Evolutionary conservation across 2,329 filamentous ascomycete genomes (phyloP).

Genomic region (Fusarium veterinarium): DNA sequence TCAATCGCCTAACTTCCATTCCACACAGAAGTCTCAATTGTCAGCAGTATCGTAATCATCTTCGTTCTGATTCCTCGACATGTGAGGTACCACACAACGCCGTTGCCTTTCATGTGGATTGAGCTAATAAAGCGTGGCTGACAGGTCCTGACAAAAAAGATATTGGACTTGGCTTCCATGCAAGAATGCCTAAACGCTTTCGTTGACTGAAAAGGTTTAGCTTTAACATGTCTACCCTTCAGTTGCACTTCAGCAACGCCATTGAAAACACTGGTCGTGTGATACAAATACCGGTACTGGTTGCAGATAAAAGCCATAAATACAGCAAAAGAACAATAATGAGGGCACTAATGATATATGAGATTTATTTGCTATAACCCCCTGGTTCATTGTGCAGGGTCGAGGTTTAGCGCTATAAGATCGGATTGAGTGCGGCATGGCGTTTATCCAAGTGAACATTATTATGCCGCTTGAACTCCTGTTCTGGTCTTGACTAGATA

Average conservation of each 20-base stretch:
- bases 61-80: slow-evolving; percentile 35
- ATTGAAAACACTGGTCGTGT: slow-evolving; percentile 20
- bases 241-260: background rate
- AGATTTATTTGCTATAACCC: too few species aligned
- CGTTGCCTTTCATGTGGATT: slow-evolving; percentile 24
- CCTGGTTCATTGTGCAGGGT: too few species aligned
- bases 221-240: background rate
- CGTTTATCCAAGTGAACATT: too few species aligned
- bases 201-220: background rate
- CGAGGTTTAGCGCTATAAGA: too few species aligned
- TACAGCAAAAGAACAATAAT: background rate
- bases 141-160: slow-evolving; percentile 3
- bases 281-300: background rate
- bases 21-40: slow-evolving; percentile 32
- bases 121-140: slow-evolving; percentile 15
- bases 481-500: background rate
- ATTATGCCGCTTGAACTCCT: background rate
- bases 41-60: slow-evolving; percentile 35
- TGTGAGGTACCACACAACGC: slow-evolving; percentile 1
- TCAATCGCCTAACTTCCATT: slow-evolving; percentile 34
- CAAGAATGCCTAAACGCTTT: background rate
- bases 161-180: slow-evolving; percentile 10
- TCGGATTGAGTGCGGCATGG: too few species aligned
- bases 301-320: background rate
- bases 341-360: too few species aligned